phyloP scores from a whole-genome alignment of 305 asterid species.

The Solanum hybrid region DNA sequence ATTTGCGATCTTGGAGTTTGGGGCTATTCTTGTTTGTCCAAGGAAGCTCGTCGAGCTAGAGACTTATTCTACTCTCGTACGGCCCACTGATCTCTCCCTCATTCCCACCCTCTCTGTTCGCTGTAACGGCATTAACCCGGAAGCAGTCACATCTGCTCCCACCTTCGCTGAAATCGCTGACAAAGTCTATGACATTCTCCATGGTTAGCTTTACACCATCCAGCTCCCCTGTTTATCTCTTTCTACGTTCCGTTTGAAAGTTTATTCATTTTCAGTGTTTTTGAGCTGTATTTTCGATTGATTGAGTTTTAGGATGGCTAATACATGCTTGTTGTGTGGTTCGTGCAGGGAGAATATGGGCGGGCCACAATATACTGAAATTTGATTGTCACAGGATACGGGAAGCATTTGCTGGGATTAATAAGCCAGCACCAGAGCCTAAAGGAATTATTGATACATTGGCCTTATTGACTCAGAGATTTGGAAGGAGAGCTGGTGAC shows the following conservation, averaged over 20 bases:
- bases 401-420: slow-evolving; percentile 77
- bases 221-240: neutral
- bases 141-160: slow-evolving; percentile 62
- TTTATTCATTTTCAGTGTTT: neutral
- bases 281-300: neutral
- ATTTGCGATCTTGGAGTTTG: slow-evolving; percentile 68
- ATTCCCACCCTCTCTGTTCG: slow-evolving; percentile 70
- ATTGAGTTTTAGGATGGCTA: neutral
- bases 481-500: slow-evolving; percentile 94
- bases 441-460: slow-evolving; percentile 80
- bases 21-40: slow-evolving; percentile 84
- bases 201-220: slow-evolving; percentile 34
- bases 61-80: slow-evolving; percentile 56
- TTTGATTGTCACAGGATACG: slow-evolving; percentile 74
- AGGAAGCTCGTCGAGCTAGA: slow-evolving; percentile 80
- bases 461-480: slow-evolving; percentile 56
- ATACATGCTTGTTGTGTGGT: slow-evolving; percentile 5
- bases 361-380: slow-evolving; percentile 83
- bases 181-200: slow-evolving; percentile 60
- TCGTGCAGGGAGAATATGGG: slow-evolving; percentile 85
- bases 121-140: slow-evolving; percentile 63
- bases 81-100: slow-evolving; percentile 59
- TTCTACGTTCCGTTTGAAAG: neutral
- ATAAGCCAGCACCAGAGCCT: slow-evolving; percentile 84
- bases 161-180: slow-evolving; percentile 65